These are phyloP conservation scores for Clonostachys solani DNA, from an alignment of 2,329 filamentous ascomycete species.

Conservation along the genomic window DNA sequence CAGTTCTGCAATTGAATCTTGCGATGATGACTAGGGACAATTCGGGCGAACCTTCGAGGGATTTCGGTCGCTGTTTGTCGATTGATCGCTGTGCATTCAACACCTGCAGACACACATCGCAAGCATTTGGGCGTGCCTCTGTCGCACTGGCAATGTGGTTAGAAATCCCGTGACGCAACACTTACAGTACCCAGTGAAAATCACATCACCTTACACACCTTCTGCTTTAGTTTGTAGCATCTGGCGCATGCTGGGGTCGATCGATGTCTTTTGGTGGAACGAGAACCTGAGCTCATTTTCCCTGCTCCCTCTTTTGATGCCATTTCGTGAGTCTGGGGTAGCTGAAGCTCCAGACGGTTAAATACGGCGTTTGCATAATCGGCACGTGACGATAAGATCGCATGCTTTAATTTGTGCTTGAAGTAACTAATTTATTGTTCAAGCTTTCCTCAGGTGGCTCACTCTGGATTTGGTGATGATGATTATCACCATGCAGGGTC, in stretches of 20 bases:
- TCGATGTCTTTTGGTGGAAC: not conserved
- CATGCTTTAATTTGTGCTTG: too few relatives aligned
- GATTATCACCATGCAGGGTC: too few relatives aligned
- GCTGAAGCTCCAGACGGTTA: too few relatives aligned
- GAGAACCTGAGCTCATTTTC: too few relatives aligned
- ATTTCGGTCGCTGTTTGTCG: slow-evolving; percentile 6
- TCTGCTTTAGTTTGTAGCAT: slow-evolving; percentile 7
- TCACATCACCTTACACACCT: not conserved
- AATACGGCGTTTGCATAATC: too few relatives aligned
- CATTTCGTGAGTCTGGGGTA: too few relatives aligned
- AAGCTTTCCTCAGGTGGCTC: too few relatives aligned
- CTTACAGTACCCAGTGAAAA: not conserved
- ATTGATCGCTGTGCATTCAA: slow-evolving; percentile 7
- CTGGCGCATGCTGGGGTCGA: slow-evolving; percentile 8
- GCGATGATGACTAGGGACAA: not conserved
- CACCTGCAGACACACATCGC: slow-evolving; percentile 6
- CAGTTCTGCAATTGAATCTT: too few relatives aligned
- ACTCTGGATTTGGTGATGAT: too few relatives aligned
- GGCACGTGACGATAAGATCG: too few relatives aligned
- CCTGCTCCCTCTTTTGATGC: too few relatives aligned
- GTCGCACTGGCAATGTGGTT: slow-evolving; percentile 5
- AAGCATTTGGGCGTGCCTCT: slow-evolving; percentile 6
- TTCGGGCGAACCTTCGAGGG: slow-evolving; percentile 3
- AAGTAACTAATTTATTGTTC: too few relatives aligned
- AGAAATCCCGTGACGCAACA: not conserved